Evolutionary conservation across 345 rosid genomes (phyloP).

Genomic region (Crucihimalaya himalaica): DNA sequence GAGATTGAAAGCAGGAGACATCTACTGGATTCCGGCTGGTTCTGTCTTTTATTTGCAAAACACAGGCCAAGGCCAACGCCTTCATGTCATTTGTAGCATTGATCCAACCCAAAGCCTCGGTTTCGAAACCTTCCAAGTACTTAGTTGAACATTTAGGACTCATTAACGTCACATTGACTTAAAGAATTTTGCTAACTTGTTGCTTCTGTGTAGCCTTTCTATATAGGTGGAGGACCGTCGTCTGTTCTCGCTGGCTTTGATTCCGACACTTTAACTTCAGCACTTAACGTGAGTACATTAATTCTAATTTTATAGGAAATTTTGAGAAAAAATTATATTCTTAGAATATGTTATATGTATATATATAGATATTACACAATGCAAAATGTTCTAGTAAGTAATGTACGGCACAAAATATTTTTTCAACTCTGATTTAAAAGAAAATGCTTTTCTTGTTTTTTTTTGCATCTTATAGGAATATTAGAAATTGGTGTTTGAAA

Average conservation of each 20-base stretch:
- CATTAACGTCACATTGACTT: neutral
- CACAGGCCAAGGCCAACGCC: slow-evolving; percentile 60
- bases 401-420: no score
- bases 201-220: slow-evolving; percentile 63
- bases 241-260: slow-evolving; percentile 74
- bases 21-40: slow-evolving; percentile 69
- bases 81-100: slow-evolving; percentile 66
- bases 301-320: no score
- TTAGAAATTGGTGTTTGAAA: no score
- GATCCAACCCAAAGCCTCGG: slow-evolving; percentile 75
- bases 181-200: neutral
- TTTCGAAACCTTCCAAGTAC: slow-evolving; percentile 65
- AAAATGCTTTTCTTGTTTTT: no score
- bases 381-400: no score
- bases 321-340: no score
- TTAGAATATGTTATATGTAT: no score
- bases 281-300: slow-evolving; percentile 71
- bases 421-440: no score
- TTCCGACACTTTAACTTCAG: slow-evolving; percentile 59
- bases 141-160: neutral
- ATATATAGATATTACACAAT: no score
- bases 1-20: slow-evolving; percentile 59
- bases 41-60: slow-evolving; percentile 80
- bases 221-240: slow-evolving; percentile 75
- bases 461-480: no score